Evolutionary conservation across 164 flowering plant species (phyloP).

Genomic region (Saururus chinensis): DNA sequence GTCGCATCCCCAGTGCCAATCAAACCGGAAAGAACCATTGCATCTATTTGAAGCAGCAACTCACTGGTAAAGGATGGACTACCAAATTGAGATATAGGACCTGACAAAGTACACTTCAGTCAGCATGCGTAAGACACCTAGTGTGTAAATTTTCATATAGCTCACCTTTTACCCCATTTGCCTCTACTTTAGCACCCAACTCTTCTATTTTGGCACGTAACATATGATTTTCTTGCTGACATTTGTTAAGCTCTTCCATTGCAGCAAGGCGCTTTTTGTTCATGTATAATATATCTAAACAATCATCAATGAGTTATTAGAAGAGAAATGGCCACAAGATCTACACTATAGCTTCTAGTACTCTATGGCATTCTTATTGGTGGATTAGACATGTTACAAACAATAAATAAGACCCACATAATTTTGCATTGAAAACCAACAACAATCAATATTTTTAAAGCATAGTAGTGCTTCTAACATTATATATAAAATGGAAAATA

Average conservation of each 20-base stretch:
- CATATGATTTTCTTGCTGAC: conserved; percentile 34
- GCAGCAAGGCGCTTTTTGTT: conserved; percentile 59
- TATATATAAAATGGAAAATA: too few relatives aligned
- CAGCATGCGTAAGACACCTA: background rate
- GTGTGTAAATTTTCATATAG: background rate
- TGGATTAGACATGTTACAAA: too few relatives aligned
- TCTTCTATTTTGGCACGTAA: conserved; percentile 40
- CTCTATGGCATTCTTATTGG: too few relatives aligned
- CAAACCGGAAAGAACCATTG: conserved; percentile 60
- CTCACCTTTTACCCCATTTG: conserved; percentile 23
- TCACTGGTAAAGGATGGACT: conserved; percentile 29
- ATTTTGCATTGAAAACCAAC: too few relatives aligned
- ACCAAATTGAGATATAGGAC: conserved; percentile 19
- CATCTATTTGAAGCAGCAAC: conserved; percentile 72
- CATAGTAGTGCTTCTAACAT: background rate
- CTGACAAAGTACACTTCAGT: conserved; percentile 1
- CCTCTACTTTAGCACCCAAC: conserved; percentile 31
- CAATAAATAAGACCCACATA: too few relatives aligned
- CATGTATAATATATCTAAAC: conserved; percentile 56
- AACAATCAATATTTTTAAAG: background rate
- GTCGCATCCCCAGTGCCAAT: conserved; percentile 46
- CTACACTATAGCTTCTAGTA: background rate
- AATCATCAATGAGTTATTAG: conserved; percentile 7
- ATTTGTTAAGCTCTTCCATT: conserved; percentile 51
- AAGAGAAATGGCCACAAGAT: background rate